Evolutionary conservation across 176 grass and related monocot species (phyloP).

Genomic region (Coix lacrymajobi): DNA sequence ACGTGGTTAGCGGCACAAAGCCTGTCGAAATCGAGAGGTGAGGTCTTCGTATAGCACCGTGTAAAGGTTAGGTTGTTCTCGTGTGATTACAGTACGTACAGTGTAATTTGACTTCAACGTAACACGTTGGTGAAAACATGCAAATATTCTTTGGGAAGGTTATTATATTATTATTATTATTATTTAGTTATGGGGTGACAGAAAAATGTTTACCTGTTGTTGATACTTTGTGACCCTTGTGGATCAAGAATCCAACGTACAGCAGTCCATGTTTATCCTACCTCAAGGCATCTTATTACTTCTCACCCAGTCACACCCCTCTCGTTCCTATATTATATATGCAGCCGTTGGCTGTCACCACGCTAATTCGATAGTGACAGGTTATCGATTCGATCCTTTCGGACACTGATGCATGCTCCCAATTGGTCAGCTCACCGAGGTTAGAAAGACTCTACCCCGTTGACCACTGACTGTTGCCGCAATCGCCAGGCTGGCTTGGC

Average conservation of each 20-base stretch:
- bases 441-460: not conserved
- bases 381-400: no score
- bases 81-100: not conserved
- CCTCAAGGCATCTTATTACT: not conserved
- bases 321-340: no score
- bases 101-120: not conserved
- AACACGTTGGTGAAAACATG: not conserved
- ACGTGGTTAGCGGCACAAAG: constrained; percentile 12
- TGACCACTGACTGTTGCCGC: not conserved
- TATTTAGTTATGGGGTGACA: no score
- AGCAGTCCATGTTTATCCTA: not conserved
- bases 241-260: not conserved
- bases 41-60: not conserved
- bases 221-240: not conserved
- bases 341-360: not conserved
- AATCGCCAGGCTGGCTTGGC: not conserved
- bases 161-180: not conserved
- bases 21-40: constrained; percentile 32
- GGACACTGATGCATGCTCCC: no score
- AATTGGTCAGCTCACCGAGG: no score
- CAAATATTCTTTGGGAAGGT: not conserved
- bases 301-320: not conserved
- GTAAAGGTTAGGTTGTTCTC: not conserved
- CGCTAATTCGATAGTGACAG: not conserved
- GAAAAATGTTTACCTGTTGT: not conserved